phyloP scores from a whole-genome alignment of 2,329 filamentous ascomycete genomes.

The Hawksworthiomyces lignivorus region DNA sequence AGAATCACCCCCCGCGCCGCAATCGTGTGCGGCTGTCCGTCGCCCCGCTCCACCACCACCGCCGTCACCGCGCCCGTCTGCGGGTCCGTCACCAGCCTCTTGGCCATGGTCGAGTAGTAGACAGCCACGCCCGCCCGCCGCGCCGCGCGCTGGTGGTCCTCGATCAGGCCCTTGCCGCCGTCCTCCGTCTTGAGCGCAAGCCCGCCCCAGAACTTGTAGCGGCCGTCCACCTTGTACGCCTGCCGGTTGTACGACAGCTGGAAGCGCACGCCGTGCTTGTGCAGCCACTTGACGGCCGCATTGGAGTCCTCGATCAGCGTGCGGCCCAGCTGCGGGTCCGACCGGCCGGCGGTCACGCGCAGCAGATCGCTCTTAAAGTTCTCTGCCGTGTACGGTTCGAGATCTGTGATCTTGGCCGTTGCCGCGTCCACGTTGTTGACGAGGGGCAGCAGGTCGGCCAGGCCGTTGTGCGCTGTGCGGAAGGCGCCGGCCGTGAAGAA shows the following conservation, averaged over 20 bases:
- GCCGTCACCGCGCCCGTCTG: constrained; percentile 23
- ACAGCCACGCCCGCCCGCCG: constrained; percentile 33
- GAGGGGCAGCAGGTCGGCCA: constrained; percentile 49
- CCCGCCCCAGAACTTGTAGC: constrained; percentile 60
- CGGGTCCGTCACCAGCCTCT: constrained; percentile 27
- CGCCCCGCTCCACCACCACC: constrained; percentile 21
- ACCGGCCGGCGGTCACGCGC: constrained; percentile 46
- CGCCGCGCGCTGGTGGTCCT: constrained; percentile 39
- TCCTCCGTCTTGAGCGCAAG: constrained; percentile 51
- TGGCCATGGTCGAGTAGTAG: constrained; percentile 38
- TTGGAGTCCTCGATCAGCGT: constrained; percentile 45
- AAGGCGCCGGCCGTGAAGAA: constrained; percentile 61
- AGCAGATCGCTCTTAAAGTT: constrained; percentile 50
- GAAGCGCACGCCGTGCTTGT: constrained; percentile 45
- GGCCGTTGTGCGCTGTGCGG: constrained; percentile 47
- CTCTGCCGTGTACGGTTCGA: constrained; percentile 45
- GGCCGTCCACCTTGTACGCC: constrained; percentile 54
- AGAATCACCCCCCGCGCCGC: constrained; percentile 38
- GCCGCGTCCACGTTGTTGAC: constrained; percentile 50
- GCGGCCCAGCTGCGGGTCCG: constrained; percentile 39
- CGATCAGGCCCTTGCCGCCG: constrained; percentile 52
- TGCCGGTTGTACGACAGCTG: constrained; percentile 58
- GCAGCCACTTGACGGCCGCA: constrained; percentile 47
- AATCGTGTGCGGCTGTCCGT: constrained; percentile 20
- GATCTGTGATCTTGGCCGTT: constrained; percentile 43